Percentiles rank a stretch among this genome's conserved stretches.
These are phyloP conservation scores for Trichoderma asperelloides DNA, from an alignment of 495 filamentous ascomycete genomes.

Conservation along the genomic window DNA sequence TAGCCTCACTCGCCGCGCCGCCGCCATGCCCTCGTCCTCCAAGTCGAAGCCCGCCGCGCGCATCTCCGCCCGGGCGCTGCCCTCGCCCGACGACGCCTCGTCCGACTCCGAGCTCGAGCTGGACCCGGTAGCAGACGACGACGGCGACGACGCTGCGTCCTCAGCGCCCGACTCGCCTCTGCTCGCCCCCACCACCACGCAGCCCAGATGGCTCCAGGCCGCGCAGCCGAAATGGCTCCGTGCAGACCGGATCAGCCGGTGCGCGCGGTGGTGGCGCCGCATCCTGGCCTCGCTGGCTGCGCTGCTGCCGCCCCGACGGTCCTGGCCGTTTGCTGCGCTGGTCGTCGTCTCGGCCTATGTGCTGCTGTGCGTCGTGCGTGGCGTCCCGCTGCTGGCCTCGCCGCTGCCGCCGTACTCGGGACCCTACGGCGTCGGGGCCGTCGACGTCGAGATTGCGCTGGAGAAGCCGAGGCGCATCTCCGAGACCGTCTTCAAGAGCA, in stretches of 20 bases:
- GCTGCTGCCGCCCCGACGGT: background rate
- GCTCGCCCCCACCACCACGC: background rate
- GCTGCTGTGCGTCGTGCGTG: slow-evolving; percentile 31
- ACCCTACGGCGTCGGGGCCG: slow-evolving; percentile 34
- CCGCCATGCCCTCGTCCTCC: background rate
- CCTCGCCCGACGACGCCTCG: background rate
- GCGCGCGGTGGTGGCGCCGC: background rate
- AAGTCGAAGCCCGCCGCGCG: background rate
- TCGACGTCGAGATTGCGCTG: slow-evolving; percentile 39
- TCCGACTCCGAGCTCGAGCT: background rate
- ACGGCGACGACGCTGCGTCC: background rate
- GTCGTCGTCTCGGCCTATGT: slow-evolving; percentile 19
- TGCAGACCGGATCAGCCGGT: background rate
- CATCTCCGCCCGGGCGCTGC: background rate
- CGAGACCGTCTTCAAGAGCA: slow-evolving; percentile 27
- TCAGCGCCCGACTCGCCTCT: slow-evolving; percentile 1
- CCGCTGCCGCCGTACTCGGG: slow-evolving; percentile 40
- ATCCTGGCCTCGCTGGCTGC: background rate
- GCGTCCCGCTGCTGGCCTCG: slow-evolving; percentile 32
- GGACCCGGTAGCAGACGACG: no score
- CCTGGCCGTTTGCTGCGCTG: slow-evolving; percentile 24
- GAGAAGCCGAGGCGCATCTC: slow-evolving; percentile 24
- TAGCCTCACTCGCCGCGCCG: background rate
- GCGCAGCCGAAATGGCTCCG: background rate
- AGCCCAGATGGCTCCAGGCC: background rate